phyloP scores from a whole-genome alignment of 345 rosid genomes.

The Isatis tinctoria region DNA sequence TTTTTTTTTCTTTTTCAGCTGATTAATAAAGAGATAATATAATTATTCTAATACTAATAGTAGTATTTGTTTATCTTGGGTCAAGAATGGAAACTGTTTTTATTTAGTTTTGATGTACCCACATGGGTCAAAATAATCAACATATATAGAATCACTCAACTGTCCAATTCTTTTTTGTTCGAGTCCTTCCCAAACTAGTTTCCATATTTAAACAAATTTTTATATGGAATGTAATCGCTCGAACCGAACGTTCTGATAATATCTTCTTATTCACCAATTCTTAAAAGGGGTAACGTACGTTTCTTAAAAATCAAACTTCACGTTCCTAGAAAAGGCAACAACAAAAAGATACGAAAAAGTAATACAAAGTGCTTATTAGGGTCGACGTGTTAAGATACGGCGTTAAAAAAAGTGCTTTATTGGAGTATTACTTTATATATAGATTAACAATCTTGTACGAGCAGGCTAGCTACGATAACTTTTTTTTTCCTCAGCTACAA shows the following conservation, averaged over 20 bases:
- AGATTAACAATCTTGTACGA: not conserved
- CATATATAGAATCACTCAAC: not conserved
- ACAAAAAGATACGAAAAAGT: not conserved
- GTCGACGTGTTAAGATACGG: not conserved
- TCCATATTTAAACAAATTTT: not conserved
- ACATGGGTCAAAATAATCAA: constrained; percentile 21
- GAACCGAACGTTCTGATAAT: not conserved
- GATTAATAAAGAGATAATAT: not conserved
- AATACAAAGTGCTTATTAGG: not conserved
- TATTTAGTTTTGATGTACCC: not conserved
- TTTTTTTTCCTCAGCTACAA: not conserved
- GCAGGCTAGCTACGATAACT: no score
- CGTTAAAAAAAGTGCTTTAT: no score
- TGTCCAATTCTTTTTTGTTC: not conserved
- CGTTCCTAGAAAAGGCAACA: not conserved
- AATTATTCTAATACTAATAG: not conserved
- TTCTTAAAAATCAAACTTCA: not conserved
- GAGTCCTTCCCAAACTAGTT: not conserved
- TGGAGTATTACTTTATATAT: no score
- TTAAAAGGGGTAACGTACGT: not conserved
- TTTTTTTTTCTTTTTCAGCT: not conserved
- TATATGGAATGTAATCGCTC: not conserved
- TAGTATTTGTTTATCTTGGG: not conserved
- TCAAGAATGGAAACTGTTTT: constrained; percentile 25
- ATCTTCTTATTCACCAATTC: not conserved